A percentile compares a stretch with the other conserved stretches of the same genome.
Evolutionary conservation across 345 rosid species (phyloP).

Genomic region (Trapa incisa): DNA sequence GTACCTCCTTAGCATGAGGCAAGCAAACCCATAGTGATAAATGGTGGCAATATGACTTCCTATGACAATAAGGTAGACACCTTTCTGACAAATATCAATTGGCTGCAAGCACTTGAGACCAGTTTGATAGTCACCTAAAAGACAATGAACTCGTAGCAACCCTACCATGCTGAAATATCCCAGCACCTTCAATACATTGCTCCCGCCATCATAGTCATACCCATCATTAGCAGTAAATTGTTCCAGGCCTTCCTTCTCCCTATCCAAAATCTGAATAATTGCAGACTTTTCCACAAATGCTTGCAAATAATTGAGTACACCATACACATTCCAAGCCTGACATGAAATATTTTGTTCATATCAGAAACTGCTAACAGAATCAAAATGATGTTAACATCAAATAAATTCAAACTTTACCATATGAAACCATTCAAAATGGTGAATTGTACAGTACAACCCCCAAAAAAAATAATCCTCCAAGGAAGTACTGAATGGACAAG

Average conservation of each 20-base stretch:
- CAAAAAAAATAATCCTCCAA: neutral
- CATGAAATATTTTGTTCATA: neutral
- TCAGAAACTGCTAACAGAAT: neutral
- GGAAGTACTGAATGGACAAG: neutral
- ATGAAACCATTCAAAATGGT: neutral
- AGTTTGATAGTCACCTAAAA: conserved; percentile 90
- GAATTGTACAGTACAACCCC: neutral
- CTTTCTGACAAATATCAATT: conserved; percentile 88
- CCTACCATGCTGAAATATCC: conserved; percentile 99
- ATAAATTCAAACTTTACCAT: neutral
- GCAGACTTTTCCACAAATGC: conserved; percentile 88
- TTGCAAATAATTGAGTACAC: conserved; percentile 98
- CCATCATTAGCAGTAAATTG: conserved; percentile 97
- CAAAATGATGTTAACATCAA: neutral
- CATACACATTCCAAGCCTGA: conserved; percentile 97
- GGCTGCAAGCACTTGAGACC: conserved; percentile 88
- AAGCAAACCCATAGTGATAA: conserved; percentile 96
- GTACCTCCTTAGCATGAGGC: conserved; percentile 93
- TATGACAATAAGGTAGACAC: conserved; percentile 79
- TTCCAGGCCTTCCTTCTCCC: conserved; percentile 81
- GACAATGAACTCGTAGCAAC: conserved; percentile 88
- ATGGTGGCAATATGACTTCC: conserved; percentile 92
- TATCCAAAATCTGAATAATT: conserved; percentile 78
- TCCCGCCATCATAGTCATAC: conserved; percentile 89
- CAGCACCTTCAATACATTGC: conserved; percentile 89